These are phyloP conservation scores for Ophiocordyceps unilateralis DNA, from an alignment of 2,329 filamentous ascomycete species.

Conservation along the genomic window DNA sequence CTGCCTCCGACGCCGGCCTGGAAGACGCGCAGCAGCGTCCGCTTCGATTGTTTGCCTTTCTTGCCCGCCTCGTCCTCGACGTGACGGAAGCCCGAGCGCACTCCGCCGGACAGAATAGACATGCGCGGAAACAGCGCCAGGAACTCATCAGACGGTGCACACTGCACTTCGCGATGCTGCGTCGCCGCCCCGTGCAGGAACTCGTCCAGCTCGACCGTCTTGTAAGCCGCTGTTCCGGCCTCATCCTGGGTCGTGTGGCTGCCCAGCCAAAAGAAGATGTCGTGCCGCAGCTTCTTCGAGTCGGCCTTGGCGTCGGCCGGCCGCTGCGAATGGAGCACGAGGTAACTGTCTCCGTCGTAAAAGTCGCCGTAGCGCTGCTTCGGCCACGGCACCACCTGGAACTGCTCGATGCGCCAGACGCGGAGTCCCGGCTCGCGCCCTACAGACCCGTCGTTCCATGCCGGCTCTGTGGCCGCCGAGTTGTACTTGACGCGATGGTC, in stretches of 20 bases:
- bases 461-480: constrained; percentile 46
- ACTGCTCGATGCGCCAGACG: constrained; percentile 52
- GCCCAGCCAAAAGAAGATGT: constrained; percentile 57
- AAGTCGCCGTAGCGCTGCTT: constrained; percentile 39
- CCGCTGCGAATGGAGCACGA: constrained; percentile 43
- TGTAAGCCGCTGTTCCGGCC: constrained; percentile 51
- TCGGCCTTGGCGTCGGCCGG: constrained; percentile 18
- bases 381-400: constrained; percentile 46
- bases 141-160: constrained; percentile 40
- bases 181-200: constrained; percentile 43
- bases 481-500: constrained; percentile 53
- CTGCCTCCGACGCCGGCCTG: constrained; percentile 23
- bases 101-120: constrained; percentile 42
- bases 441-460: constrained; percentile 43
- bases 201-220: constrained; percentile 54
- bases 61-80: constrained; percentile 26
- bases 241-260: constrained; percentile 49
- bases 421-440: constrained; percentile 35
- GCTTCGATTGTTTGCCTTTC: constrained; percentile 20
- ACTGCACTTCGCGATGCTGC: constrained; percentile 48
- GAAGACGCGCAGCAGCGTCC: constrained; percentile 44
- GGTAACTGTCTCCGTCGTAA: constrained; percentile 52
- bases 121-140: constrained; percentile 41
- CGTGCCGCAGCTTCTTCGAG: constrained; percentile 33
- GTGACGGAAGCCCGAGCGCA: constrained; percentile 44